Evolutionary conservation across 1,284 basidiomycete genomes (phyloP).

Genomic region (Athelia sp.): DNA sequence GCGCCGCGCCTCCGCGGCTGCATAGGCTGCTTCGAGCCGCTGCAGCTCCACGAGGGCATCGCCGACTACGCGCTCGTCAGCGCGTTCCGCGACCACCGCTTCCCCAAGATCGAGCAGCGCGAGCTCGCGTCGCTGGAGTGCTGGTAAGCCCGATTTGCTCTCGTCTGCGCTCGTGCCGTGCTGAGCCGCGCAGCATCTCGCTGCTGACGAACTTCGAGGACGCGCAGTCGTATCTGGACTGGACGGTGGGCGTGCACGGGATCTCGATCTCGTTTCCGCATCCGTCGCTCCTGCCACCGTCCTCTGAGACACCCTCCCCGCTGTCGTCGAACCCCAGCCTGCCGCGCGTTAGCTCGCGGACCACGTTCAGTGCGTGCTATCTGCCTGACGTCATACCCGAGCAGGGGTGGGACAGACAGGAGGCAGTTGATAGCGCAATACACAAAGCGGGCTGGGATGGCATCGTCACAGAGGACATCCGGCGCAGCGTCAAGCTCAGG

Average conservation of each 20-base stretch:
- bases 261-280: conserved; percentile 87
- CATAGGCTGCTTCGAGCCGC: conserved; percentile 89
- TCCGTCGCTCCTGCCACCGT: conserved; percentile 54
- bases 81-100: conserved; percentile 69
- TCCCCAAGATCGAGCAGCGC: conserved; percentile 64
- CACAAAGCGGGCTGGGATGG: conserved; percentile 90
- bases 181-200: conserved; percentile 76
- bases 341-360: conserved; percentile 47
- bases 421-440: conserved; percentile 88
- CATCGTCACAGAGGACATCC: conserved; percentile 76
- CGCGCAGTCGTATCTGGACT: conserved; percentile 82
- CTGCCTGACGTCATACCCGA: conserved; percentile 91
- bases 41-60: conserved; percentile 73
- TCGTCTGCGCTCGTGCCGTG: neutral
- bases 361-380: conserved; percentile 83
- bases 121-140: conserved; percentile 85
- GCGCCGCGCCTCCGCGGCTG: conserved; percentile 80
- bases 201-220: conserved; percentile 92
- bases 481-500: conserved; percentile 72
- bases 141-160: conserved; percentile 50
- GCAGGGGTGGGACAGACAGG: conserved; percentile 90
- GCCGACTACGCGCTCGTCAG: conserved; percentile 89
- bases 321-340: conserved; percentile 60
- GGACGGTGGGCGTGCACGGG: conserved; percentile 90
- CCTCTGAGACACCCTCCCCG: conserved; percentile 61